phyloP scores from a whole-genome alignment of 73 alveolate species.

The Tetrahymena thermophila region DNA sequence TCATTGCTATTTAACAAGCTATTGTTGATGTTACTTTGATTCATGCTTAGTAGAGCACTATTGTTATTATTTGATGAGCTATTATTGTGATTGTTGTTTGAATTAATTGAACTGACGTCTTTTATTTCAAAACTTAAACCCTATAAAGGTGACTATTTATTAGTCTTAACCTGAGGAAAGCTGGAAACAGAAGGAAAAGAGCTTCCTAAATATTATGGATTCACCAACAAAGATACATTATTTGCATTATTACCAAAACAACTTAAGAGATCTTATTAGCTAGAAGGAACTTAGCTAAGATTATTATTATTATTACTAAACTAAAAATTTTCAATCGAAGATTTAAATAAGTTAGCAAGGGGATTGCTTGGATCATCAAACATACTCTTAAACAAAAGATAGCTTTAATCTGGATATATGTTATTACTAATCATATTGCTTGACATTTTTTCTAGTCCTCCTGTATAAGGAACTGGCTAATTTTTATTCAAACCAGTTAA shows the following conservation, averaged over 20 bases:
- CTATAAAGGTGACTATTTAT: background rate
- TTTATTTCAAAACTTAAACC: background rate
- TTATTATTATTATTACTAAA: too few species aligned
- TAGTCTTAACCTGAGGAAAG: background rate
- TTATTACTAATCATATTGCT: background rate
- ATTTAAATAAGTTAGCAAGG: background rate
- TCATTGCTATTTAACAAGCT: background rate
- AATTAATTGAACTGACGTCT: background rate
- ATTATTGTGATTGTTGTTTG: background rate
- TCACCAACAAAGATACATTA: background rate
- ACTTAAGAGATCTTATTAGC: background rate
- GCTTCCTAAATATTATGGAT: background rate
- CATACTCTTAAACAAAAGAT: background rate
- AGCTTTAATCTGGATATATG: background rate
- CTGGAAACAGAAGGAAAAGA: background rate
- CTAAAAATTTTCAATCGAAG: background rate
- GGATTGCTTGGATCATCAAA: background rate
- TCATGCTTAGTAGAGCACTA: background rate
- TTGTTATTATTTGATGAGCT: background rate
- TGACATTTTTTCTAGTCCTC: background rate
- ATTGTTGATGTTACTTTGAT: background rate
- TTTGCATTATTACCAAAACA: background rate
- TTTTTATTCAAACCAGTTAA: background rate
- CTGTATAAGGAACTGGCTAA: background rate
- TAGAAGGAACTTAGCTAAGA: background rate